These are phyloP conservation scores for Effrenium voratum DNA, from an alignment of 73 alveolate species.

Conservation along the genomic window DNA sequence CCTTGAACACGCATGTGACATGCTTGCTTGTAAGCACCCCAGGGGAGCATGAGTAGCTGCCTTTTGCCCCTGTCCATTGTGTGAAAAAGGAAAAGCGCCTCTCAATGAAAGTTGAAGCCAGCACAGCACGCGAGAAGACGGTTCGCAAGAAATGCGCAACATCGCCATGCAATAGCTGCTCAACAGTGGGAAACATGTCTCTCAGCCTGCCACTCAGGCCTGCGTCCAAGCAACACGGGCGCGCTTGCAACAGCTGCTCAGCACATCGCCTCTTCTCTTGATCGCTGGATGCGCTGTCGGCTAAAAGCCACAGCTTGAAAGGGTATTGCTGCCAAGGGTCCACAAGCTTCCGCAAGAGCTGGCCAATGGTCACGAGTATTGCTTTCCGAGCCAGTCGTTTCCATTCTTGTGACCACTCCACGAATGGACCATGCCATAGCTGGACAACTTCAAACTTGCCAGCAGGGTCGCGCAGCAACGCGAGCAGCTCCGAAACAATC, in stretches of 20 bases:
- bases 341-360: neutral
- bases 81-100: neutral
- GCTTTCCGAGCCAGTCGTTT: neutral
- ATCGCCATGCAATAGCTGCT: neutral
- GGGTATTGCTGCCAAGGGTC: slow-evolving; percentile 22
- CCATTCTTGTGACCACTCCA: slow-evolving; percentile 16
- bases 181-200: neutral
- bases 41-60: neutral
- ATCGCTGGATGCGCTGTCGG: neutral
- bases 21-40: slow-evolving; percentile 72
- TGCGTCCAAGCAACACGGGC: slow-evolving; percentile 25
- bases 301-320: neutral
- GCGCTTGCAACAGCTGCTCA: neutral
- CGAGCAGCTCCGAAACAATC: neutral
- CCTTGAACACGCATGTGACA: slow-evolving; percentile 13
- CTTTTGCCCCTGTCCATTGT: neutral
- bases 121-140: neutral
- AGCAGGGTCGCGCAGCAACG: neutral
- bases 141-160: neutral
- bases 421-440: neutral
- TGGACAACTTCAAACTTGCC: neutral
- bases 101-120: slow-evolving; percentile 39
- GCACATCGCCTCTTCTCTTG: neutral
- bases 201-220: neutral
- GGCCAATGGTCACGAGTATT: neutral